Conservation (phyloP, 441 rosid species). For the Pelargonium cotyledonis region DNA sequence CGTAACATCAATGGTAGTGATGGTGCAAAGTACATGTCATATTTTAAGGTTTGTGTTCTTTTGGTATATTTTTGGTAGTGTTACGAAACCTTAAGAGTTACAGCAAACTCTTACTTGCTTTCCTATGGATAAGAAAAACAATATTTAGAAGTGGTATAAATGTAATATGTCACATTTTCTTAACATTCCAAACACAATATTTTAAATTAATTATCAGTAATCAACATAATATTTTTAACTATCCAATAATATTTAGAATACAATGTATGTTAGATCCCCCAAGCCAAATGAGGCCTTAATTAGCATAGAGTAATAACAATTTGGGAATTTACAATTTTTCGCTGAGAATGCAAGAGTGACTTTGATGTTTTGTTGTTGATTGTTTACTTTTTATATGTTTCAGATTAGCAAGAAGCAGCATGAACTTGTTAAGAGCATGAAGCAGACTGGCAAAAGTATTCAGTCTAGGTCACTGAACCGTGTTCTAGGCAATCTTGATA, state of each 20-base stretch:
- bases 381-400: conserved; percentile 22
- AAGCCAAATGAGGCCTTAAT: neutral
- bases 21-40: conserved; percentile 87
- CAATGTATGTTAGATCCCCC: too few relatives aligned
- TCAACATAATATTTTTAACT: too few relatives aligned
- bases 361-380: conserved; percentile 22
- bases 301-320: neutral
- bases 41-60: conserved; percentile 56
- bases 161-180: too few relatives aligned
- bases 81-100: conserved; percentile 1
- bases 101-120: neutral
- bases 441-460: conserved; percentile 74
- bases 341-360: neutral
- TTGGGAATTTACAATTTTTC: neutral
- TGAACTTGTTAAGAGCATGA: conserved; percentile 80
- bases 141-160: too few relatives aligned
- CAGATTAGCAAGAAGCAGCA: conserved; percentile 98
- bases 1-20: conserved; percentile 51
- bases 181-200: too few relatives aligned
- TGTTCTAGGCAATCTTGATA: conserved; percentile 67
- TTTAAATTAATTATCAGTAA: too few relatives aligned
- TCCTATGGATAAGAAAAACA: neutral
- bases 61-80: conserved; percentile 12
- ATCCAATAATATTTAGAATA: too few relatives aligned
- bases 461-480: conserved; percentile 59